Base-by-base conservation (phyloP, 2,329 filamentous ascomycete species). In the Aureobasidium subglaciale region DNA sequence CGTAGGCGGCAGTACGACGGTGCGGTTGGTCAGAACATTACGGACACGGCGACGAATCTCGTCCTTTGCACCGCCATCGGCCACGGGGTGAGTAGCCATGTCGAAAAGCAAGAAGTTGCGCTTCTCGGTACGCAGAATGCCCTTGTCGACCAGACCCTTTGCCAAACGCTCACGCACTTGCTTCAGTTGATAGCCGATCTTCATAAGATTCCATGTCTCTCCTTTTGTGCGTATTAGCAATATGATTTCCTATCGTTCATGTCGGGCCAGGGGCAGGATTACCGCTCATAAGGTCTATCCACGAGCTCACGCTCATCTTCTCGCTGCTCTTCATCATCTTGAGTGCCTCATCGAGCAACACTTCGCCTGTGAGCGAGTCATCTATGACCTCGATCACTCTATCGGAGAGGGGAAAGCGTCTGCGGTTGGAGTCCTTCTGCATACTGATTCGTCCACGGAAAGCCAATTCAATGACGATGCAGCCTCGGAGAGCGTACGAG, bases 291-390 rank as follows among this genome's bases (percentile, higher is more conserved):
- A 99, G 78, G 72, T 99, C 93, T 71, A 99, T 97, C 93, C 93
- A 99, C 42, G 90, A 89, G 78, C 89, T 93, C 63, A 99, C 93
- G 73, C 93, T 97, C 93, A 99, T 97, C 81, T 96, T 96, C 78
- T 99, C 93, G 73, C 90, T 96, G 64, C 88, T 86, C 80, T 99
- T 99, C 92, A 99, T 99, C 91, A 99, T 95, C 79, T 99, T 99
- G 68, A 99, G 78, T 58, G 93, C 89, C 78, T 99, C 93, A 74
- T 99, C 93, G 67, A 99, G 82, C 66, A 99, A 81, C 61, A 97
- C 93, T 76, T 99, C 93, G 64, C 93, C 93, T 5, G 93, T 99
- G 68, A 96, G 80, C 58, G 90, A 92, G 69, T 96, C 92, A 73
- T 99, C 93, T 68, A 97, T 84, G 62, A 99, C 93, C 75, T 99